phyloP scores from a whole-genome alignment of 2,329 filamentous ascomycete species.

The Fusarium lateritium region DNA sequence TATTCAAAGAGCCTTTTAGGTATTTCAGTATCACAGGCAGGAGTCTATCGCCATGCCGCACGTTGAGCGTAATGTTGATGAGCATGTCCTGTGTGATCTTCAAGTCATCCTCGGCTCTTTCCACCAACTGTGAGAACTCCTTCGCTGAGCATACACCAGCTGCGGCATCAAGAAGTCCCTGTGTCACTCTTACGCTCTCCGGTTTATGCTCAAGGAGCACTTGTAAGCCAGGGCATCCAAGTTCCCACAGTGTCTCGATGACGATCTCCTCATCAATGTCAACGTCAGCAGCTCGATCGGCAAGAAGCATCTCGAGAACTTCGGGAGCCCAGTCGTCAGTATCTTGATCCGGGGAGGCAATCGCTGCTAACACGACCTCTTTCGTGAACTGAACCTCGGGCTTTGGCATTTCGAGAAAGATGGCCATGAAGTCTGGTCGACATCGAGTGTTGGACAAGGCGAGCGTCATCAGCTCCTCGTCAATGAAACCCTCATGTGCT shows the following conservation, averaged over 20 bases:
- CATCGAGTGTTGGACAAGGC: constrained; percentile 26
- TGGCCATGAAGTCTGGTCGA: constrained; percentile 32
- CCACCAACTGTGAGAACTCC: constrained; percentile 21
- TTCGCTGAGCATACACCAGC: constrained; percentile 28
- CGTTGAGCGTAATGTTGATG: constrained; percentile 29
- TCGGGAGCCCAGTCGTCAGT: constrained; percentile 31
- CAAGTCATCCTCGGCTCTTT: constrained; percentile 28
- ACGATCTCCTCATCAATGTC: constrained; percentile 32
- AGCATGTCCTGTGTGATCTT: constrained; percentile 36
- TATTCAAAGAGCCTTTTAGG: constrained; percentile 10
- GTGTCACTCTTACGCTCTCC: constrained; percentile 26
- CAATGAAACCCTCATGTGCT: constrained; percentile 22
- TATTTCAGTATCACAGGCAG: constrained; percentile 32
- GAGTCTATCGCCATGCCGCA: constrained; percentile 27
- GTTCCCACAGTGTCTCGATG: constrained; percentile 18
- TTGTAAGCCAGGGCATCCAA: constrained; percentile 26
- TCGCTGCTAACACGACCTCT: constrained; percentile 27
- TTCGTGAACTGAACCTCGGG: constrained; percentile 26
- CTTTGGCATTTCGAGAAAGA: constrained; percentile 30
- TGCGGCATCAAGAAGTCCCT: constrained; percentile 29
- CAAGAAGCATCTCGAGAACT: constrained; percentile 35
- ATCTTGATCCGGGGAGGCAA: constrained; percentile 22
- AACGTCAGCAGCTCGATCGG: constrained; percentile 25
- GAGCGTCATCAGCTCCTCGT: constrained; percentile 26
- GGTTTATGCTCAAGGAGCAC: constrained; percentile 25